Evolutionary conservation across 163 green algal genomes (phyloP), one percentile per base, ranked within the genome.

Genomic region (Scenedesmus sp.): DNA sequence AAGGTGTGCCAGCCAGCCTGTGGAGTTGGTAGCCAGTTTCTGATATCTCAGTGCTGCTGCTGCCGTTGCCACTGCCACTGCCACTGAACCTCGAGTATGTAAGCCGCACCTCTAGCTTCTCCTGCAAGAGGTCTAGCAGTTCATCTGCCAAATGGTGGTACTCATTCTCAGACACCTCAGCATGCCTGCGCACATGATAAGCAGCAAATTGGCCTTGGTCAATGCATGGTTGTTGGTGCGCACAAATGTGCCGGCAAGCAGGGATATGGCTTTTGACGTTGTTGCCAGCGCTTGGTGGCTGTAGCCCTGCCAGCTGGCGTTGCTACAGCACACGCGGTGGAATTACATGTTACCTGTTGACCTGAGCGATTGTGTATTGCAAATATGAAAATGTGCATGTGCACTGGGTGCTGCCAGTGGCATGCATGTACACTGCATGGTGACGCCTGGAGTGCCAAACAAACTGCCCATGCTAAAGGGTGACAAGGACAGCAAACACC

Each of bases 101-200:
- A 78, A 7, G 79, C 1, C 88, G 42, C 80, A 96, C 94, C 93
- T 98, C 97, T 4, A 98, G 56, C 85, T 94, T 93, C 13, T 97
- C 96, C 59, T 94, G 92, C 90, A 98, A 68, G 10, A 73, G 49
- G 1, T 98, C 94, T 79, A 98, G 86, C 1, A 90, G 93, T 0
- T 93, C 40, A 87, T 98, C 95, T 26, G 96, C 94, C 4, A 95
- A 49, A 0, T 94, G 80, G 90, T 98, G 95, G 56, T 95, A 98
- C 2, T 96, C 79, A 7, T 86, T 37, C 78, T 98, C 96, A 12
- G 88, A 72, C 46, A 94, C 44, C 12, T 91, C 83, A 51, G 92
- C 53, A 30, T 92, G 72, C 33, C 88, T 92, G 88, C 56, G 72
- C 1, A 12, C 13, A 30, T 2, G n/a, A 13, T 33, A 3, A 9